These are phyloP conservation scores for Debaryomyces udenii DNA, from an alignment of 1,139 yeast genomes.

Conservation along the genomic window DNA sequence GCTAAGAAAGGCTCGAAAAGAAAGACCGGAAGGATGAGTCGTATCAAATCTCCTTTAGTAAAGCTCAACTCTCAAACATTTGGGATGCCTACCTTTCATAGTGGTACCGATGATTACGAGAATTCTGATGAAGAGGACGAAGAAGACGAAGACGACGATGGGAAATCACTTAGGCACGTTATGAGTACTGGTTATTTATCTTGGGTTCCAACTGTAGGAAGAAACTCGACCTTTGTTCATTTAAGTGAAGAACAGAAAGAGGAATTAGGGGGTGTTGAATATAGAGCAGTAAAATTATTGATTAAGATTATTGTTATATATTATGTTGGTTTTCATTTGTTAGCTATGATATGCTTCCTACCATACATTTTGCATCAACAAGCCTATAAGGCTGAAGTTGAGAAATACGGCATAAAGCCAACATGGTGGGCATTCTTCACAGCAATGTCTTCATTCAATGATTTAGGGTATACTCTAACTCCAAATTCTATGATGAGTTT, in stretches of 20 bases:
- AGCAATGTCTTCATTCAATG: conserved; percentile 75
- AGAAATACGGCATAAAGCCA: conserved; percentile 62
- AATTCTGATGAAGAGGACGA: conserved; percentile 12
- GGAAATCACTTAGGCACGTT: conserved; percentile 21
- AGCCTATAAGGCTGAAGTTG: conserved; percentile 45
- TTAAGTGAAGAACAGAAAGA: conserved; percentile 83
- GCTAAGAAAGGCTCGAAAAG: conserved; percentile 16
- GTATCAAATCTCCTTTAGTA: conserved; percentile 11
- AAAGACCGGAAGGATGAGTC: conserved; percentile 14
- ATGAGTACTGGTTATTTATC: conserved; percentile 73
- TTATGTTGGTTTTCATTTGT: conserved; percentile 73
- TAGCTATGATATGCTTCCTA: conserved; percentile 59
- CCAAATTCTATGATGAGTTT: conserved; percentile 77
- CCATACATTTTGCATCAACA: conserved; percentile 64
- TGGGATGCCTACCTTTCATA: background rate
- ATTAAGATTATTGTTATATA: conserved; percentile 67
- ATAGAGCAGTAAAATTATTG: conserved; percentile 79
- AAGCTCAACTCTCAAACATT: background rate
- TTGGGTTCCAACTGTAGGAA: conserved; percentile 92
- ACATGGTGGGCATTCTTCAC: conserved; percentile 95
- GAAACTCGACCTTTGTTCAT: conserved; percentile 89
- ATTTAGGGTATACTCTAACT: conserved; percentile 79
- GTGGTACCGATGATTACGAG: conserved; percentile 2
- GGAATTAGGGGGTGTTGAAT: conserved; percentile 96
- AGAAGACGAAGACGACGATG: conserved; percentile 23